A percentile compares a stretch with the other conserved stretches of the same genome.
Evolutionary conservation across 2,329 filamentous ascomycete genomes (phyloP).

Genomic region (Aureobasidium sp.): DNA sequence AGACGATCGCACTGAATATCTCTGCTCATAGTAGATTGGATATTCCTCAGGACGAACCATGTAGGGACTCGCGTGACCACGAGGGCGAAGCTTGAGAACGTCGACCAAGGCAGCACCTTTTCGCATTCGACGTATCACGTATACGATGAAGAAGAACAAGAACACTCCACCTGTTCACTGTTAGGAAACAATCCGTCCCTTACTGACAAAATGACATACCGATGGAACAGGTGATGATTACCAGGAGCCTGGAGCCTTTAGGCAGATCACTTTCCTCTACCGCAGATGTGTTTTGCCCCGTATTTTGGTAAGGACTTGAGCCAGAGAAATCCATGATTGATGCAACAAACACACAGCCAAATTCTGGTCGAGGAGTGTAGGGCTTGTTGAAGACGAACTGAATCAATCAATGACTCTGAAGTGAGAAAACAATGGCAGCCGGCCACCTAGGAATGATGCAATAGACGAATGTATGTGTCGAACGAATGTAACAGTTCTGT

Average conservation of each 20-base stretch:
- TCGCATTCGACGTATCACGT: conserved; percentile 15
- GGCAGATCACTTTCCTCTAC: neutral
- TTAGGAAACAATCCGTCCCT: neutral
- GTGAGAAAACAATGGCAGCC: neutral
- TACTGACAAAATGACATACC: neutral
- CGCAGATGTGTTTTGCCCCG: neutral
- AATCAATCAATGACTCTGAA: neutral
- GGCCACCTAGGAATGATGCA: neutral
- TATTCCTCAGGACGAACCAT: conserved; percentile 7
- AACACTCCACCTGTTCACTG: conserved; percentile 14
- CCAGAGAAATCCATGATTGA: neutral
- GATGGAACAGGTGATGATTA: conserved; percentile 11
- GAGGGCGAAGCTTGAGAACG: conserved; percentile 17
- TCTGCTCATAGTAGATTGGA: conserved; percentile 17
- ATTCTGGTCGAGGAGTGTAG: neutral
- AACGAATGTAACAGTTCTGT: neutral
- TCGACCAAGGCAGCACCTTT: conserved; percentile 16
- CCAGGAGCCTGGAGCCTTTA: conserved; percentile 2
- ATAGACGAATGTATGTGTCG: neutral
- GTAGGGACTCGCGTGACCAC: neutral
- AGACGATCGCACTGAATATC: conserved; percentile 18
- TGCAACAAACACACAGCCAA: too few species aligned
- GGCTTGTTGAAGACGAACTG: neutral
- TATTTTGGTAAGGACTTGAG: neutral
- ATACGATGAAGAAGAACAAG: conserved; percentile 14